Conservation (phyloP, 352 stramenopile genomes). For the Globisporangium splendens region DNA sequence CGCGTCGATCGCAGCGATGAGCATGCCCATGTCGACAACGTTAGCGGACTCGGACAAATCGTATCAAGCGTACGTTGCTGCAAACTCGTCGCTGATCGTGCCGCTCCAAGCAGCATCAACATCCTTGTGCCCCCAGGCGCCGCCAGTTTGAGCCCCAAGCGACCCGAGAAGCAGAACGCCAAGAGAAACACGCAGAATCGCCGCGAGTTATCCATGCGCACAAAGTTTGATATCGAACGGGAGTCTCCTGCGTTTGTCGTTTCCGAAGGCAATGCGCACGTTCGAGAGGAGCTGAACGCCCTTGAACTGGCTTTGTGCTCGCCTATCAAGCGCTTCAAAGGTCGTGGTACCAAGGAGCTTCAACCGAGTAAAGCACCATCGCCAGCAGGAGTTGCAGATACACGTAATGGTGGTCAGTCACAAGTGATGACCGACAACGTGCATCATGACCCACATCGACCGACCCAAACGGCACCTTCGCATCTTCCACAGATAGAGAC, state of each 20-base stretch:
- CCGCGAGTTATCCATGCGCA: slow-evolving; percentile 13
- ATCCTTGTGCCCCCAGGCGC: background rate
- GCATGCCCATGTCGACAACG: slow-evolving; percentile 10
- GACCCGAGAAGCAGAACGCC: slow-evolving; percentile 11
- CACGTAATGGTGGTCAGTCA: slow-evolving; percentile 2
- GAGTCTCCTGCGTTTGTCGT: slow-evolving; percentile 29
- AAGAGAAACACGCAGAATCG: background rate
- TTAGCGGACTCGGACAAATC: slow-evolving; percentile 20
- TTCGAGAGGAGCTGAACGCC: slow-evolving; percentile 20
- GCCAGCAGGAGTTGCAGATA: background rate
- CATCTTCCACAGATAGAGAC: slow-evolving; percentile 55
- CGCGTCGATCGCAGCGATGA: slow-evolving; percentile 31
- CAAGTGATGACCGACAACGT: background rate
- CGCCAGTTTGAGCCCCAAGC: slow-evolving; percentile 5
- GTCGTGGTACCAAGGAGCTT: background rate
- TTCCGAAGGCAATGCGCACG: slow-evolving; percentile 29
- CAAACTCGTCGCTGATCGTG: slow-evolving; percentile 32
- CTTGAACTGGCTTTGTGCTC: slow-evolving; percentile 28
- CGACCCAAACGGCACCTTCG: slow-evolving; percentile 28
- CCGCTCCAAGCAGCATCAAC: background rate
- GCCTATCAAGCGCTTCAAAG: slow-evolving; percentile 25
- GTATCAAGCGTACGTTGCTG: slow-evolving; percentile 36
- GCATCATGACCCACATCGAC: slow-evolving; percentile 7
- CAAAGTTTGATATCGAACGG: slow-evolving; percentile 45
- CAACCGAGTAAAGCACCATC: background rate